Conservation (phyloP, 306 rosid species). For the Vigna radiata region DNA sequence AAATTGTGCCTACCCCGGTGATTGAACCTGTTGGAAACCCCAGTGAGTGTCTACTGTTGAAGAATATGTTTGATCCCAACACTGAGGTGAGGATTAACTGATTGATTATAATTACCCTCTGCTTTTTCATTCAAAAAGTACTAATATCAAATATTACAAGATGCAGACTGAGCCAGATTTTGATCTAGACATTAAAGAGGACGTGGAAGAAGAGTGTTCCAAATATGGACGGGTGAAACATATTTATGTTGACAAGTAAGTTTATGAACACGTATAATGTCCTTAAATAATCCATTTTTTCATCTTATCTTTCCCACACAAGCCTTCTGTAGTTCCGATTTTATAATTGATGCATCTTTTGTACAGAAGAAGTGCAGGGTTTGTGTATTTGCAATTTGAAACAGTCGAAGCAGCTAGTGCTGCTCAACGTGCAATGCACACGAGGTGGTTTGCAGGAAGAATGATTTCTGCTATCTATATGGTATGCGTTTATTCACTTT, state of each 20-base stretch:
- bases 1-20: conserved; percentile 57
- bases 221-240: conserved; percentile 91
- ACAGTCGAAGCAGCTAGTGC: conserved; percentile 81
- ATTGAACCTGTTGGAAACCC: conserved; percentile 84
- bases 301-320: neutral
- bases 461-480: conserved; percentile 79
- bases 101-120: conserved; percentile 20
- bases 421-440: conserved; percentile 94
- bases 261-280: conserved; percentile 1
- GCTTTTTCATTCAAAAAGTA: conserved; percentile 18
- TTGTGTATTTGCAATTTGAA: conserved; percentile 83
- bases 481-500: conserved; percentile 53
- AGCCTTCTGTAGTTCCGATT: conserved; percentile 4
- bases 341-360: conserved; percentile 24
- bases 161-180: conserved; percentile 87
- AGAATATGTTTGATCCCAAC: conserved; percentile 95
- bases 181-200: conserved; percentile 91
- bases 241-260: conserved; percentile 92
- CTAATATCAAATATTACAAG: conserved; percentile 42
- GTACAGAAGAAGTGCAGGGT: conserved; percentile 88
- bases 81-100: conserved; percentile 71
- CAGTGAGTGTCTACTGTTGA: conserved; percentile 84
- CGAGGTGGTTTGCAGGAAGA: conserved; percentile 95
- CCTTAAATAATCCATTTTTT: conserved; percentile 6
- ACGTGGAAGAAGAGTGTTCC: conserved; percentile 95